Evolutionary conservation across 805 yeast species (phyloP).

Genomic region (Candida xyloterini): DNA sequence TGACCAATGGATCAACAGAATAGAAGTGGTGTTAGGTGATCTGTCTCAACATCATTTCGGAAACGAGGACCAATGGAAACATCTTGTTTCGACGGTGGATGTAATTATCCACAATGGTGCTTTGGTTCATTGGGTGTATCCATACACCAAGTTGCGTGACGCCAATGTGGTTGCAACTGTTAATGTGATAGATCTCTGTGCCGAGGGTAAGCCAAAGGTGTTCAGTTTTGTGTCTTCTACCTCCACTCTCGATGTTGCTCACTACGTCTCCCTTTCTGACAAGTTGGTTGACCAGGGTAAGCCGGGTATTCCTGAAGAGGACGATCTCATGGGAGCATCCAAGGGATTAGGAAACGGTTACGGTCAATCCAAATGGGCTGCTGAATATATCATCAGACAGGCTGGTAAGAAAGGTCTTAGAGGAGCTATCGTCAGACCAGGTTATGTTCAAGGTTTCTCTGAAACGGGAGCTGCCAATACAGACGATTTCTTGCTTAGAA

Average conservation of each 20-base stretch:
- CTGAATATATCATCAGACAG: slow-evolving; percentile 80
- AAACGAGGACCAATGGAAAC: slow-evolving; percentile 50
- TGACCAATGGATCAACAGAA: slow-evolving; percentile 50
- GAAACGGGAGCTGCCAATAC: slow-evolving; percentile 87
- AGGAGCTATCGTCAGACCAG: slow-evolving; percentile 92
- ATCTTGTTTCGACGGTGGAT: slow-evolving; percentile 62
- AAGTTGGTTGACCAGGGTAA: slow-evolving; percentile 59
- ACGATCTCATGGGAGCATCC: slow-evolving; percentile 78
- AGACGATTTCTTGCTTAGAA: slow-evolving; percentile 91
- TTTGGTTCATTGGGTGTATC: slow-evolving; percentile 97
- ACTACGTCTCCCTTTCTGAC: slow-evolving; percentile 77
- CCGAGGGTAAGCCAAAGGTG: slow-evolving; percentile 76
- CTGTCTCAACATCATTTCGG: slow-evolving; percentile 75
- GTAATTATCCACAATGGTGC: slow-evolving; percentile 96
- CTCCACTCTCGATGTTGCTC: slow-evolving; percentile 81
- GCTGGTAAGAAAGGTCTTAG: slow-evolving; percentile 87
- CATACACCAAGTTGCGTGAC: slow-evolving; percentile 84
- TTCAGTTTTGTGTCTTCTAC: slow-evolving; percentile 95
- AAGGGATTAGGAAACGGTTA: slow-evolving; percentile 86
- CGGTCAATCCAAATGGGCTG: slow-evolving; percentile 98
- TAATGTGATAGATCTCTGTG: slow-evolving; percentile 75
- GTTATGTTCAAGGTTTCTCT: slow-evolving; percentile 89
- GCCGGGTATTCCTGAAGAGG: slow-evolving; percentile 76
- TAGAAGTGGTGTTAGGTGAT: slow-evolving; percentile 81
- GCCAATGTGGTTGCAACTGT: slow-evolving; percentile 90